These are phyloP conservation scores for Globisporangium carolinianum DNA, from an alignment of 352 stramenopile species.

Conservation along the genomic window DNA sequence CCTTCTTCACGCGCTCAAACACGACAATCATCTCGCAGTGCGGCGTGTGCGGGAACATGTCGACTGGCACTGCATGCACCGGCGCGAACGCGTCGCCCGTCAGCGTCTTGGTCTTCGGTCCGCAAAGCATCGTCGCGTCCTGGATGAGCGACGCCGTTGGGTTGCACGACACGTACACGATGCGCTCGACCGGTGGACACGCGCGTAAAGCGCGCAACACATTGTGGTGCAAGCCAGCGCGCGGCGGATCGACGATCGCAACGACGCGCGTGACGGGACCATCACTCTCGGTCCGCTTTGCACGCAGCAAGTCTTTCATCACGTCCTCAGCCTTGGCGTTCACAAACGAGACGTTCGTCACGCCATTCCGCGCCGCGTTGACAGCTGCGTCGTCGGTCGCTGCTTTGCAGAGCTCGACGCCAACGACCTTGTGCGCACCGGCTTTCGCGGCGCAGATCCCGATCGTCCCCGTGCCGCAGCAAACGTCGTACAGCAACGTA, in stretches of 20 bases:
- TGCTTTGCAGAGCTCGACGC: slow-evolving; percentile 86
- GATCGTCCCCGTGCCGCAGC: slow-evolving; percentile 98
- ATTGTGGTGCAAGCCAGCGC: slow-evolving; percentile 92
- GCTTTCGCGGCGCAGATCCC: slow-evolving; percentile 90
- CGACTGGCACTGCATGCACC: slow-evolving; percentile 91
- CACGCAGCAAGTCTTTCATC: slow-evolving; percentile 75
- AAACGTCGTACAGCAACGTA: slow-evolving; percentile 96
- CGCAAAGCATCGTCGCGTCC: slow-evolving; percentile 87
- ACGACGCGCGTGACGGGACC: slow-evolving; percentile 76
- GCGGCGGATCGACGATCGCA: slow-evolving; percentile 96
- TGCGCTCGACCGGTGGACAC: slow-evolving; percentile 76
- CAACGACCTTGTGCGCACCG: slow-evolving; percentile 61
- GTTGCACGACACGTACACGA: slow-evolving; percentile 99
- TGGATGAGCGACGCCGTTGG: slow-evolving; percentile 92
- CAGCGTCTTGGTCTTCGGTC: slow-evolving; percentile 90
- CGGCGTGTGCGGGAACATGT: slow-evolving; percentile 98
- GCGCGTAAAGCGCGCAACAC: slow-evolving; percentile 83
- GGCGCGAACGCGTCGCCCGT: slow-evolving; percentile 88
- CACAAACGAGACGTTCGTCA: slow-evolving; percentile 87
- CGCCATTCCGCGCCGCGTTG: slow-evolving; percentile 82
- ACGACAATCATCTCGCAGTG: slow-evolving; percentile 99
- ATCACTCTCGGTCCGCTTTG: slow-evolving; percentile 50
- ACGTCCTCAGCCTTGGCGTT: slow-evolving; percentile 90
- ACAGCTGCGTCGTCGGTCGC: slow-evolving; percentile 86
- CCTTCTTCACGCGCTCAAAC: slow-evolving; percentile 85